Base-by-base conservation (phyloP, 768 basidiomycete species). In the Mycena rosella region DNA sequence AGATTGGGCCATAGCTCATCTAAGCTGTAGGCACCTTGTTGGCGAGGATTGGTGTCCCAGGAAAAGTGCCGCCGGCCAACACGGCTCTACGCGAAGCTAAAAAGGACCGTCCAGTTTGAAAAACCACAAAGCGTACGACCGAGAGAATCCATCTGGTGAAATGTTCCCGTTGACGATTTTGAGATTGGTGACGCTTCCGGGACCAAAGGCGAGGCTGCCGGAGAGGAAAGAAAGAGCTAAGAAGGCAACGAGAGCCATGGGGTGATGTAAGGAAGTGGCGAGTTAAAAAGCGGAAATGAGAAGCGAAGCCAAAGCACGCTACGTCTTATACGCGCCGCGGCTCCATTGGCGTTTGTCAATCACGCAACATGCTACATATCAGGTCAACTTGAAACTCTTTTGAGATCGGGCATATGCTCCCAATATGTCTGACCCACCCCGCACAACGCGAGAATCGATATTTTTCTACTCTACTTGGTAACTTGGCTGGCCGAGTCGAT, bases 1-100 rank as follows among this genome's bases (percentile, higher is more conserved):
- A 32, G 30, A 15, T 15, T 52, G 54, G 44, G 22, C 10, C 5
- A 13, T 24, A n/a, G 8, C 0, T 18, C 26, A 54, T 13, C 53
- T 22, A 30, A 29, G 14, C 8, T 14, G 17, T 27, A 68, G 20
- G 24, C 66, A 78, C 76, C 77, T 84, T 86, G 24, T 78, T 76
- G 38, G 60, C 62, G 32, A 40, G n/a, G 65, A 86, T 81, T 26
- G 83, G 63, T 13, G 86, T 84, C 2, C 83, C 86, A 7, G 86
- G 68, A 10, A 69, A 60, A 17, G 59, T 58, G 3, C 68, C 68
- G 81, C 78, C 80, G 32, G 85, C 83, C 47, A 87, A 74, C 5
- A 81, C 78, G 26, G 84, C 76, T 38, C 82, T 83, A 14, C n/a
- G 47, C 7, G 13, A 30, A 60, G 45, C 5, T 49, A 3, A 67